Conservation (phyloP, 2,329 filamentous ascomycete genomes). For the Stemphylium vesicarium region DNA sequence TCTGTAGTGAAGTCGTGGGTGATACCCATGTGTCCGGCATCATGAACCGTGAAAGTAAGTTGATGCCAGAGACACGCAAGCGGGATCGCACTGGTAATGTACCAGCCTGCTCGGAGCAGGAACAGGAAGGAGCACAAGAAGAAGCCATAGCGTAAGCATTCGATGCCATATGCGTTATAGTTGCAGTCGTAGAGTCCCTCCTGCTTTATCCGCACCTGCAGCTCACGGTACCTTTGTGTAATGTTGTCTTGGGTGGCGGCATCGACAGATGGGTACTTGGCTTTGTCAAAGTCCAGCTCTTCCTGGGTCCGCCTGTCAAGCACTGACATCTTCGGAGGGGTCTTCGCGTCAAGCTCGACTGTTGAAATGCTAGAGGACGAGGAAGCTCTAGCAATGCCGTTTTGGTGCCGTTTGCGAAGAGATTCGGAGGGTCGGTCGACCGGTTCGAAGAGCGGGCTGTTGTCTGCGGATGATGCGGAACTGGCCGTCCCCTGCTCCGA, state of each 20-base stretch:
- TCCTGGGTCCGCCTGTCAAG: slow-evolving; percentile 76
- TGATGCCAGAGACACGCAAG: slow-evolving; percentile 93
- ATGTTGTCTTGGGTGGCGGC: slow-evolving; percentile 75
- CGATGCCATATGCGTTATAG: slow-evolving; percentile 78
- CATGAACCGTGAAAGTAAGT: slow-evolving; percentile 90
- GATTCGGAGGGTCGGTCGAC: slow-evolving; percentile 48
- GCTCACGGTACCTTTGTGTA: slow-evolving; percentile 77
- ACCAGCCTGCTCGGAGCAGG: slow-evolving; percentile 52
- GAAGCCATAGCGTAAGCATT: slow-evolving; percentile 72
- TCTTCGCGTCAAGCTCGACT: slow-evolving; percentile 52
- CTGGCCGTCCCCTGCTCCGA: slow-evolving; percentile 37
- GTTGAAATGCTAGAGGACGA: slow-evolving; percentile 68
- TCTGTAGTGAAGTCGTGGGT: slow-evolving; percentile 88
- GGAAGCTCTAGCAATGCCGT: slow-evolving; percentile 47
- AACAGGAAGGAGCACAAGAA: slow-evolving; percentile 68
- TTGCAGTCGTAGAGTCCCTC: slow-evolving; percentile 85
- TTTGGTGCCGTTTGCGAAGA: slow-evolving; percentile 51
- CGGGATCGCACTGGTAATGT: slow-evolving; percentile 70
- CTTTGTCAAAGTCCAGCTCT: slow-evolving; percentile 75
- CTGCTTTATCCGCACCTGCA: slow-evolving; percentile 73
- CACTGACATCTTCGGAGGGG: slow-evolving; percentile 62
- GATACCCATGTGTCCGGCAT: slow-evolving; percentile 96
- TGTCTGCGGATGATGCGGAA: slow-evolving; percentile 59
- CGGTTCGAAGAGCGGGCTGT: slow-evolving; percentile 66
- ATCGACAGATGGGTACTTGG: slow-evolving; percentile 83